phyloP scores from a whole-genome alignment of 1,284 basidiomycete genomes.

The Pholiota adiposa region DNA sequence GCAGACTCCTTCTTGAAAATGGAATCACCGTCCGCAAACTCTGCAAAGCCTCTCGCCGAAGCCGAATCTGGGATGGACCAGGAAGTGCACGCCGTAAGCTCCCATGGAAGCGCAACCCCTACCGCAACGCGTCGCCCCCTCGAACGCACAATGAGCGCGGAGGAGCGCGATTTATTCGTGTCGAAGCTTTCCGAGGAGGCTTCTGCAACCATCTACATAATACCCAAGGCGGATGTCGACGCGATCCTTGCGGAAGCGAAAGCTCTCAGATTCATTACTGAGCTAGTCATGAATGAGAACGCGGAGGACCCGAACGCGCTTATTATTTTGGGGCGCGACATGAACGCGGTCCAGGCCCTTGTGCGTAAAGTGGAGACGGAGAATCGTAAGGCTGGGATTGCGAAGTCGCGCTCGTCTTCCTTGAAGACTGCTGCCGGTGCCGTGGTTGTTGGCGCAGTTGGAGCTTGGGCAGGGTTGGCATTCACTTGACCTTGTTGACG shows the following conservation, averaged over 20 bases:
- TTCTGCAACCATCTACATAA: slow-evolving; percentile 48
- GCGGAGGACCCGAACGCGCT: slow-evolving; percentile 44
- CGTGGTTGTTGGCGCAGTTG: slow-evolving; percentile 46
- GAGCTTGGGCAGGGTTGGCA: slow-evolving; percentile 46
- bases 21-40: slow-evolving; percentile 8
- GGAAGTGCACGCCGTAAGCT: slow-evolving; percentile 7
- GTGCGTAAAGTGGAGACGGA: slow-evolving; percentile 38
- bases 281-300: slow-evolving; percentile 39
- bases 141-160: slow-evolving; percentile 52
- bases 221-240: slow-evolving; percentile 47
- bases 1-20: neutral
- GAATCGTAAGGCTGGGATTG: slow-evolving; percentile 31
- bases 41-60: slow-evolving; percentile 3
- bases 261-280: slow-evolving; percentile 46
- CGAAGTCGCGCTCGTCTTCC: slow-evolving; percentile 18
- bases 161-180: slow-evolving; percentile 54
- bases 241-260: slow-evolving; percentile 42
- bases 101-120: slow-evolving; percentile 8
- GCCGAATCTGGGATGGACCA: neutral
- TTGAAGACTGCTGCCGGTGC: slow-evolving; percentile 42
- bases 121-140: slow-evolving; percentile 32
- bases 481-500: slow-evolving; percentile 32
- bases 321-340: slow-evolving; percentile 53
- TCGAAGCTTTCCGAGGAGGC: slow-evolving; percentile 45
- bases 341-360: slow-evolving; percentile 39